Base-by-base conservation (phyloP, 352 stramenopile species). In the Pythium utonaiense region DNA sequence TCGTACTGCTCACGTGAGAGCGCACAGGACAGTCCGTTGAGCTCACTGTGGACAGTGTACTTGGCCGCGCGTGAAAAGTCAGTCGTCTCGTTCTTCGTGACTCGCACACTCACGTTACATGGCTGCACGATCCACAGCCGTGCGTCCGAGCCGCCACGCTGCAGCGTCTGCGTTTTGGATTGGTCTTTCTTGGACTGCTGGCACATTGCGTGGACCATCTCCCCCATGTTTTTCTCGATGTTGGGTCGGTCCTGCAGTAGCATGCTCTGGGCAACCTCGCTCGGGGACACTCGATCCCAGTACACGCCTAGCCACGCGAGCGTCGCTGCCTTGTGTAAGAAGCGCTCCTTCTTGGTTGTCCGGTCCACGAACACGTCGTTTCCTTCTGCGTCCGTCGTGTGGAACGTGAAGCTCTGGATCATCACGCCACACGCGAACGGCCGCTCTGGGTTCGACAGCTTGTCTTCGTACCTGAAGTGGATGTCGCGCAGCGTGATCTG, bases 1-100 rank as follows among this genome's bases (percentile, higher is more conserved):
- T 92, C 82, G 56, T 92, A 94, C 64, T 94, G 84, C 56, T 91
- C 78, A 1, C 82, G 71, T 13, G 82, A 88, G 27, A 94, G 64
- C 2, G 62, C 70, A 55, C 80, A 77, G 31, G 72, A 65, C 16
- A 94, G 36, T 13, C 67, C 67, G 8, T 71, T 67, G 10, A 91
- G 41, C 53, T 79, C 73, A 4, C 81, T 73, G 30, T 83, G 72
- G 13, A 91, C 64, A 3, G 77, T 80, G 58, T 83, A 89, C 64
- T 91, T 93, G 36, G 83, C 78, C 6, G 72, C 77, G 8, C 69
- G 60, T 21, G 75, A 77, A 56, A 88, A 93, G 47, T 91, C 73
- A 5, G 71, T 57, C 31, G 76, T 91, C 59, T 94, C 84, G 55
- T 92, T 94, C 69, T 92, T 91, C 27, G 81, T 91, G 17, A 92